Evolutionary conservation across 768 basidiomycete species (phyloP).

Genomic region (Boletus tomentosulus): DNA sequence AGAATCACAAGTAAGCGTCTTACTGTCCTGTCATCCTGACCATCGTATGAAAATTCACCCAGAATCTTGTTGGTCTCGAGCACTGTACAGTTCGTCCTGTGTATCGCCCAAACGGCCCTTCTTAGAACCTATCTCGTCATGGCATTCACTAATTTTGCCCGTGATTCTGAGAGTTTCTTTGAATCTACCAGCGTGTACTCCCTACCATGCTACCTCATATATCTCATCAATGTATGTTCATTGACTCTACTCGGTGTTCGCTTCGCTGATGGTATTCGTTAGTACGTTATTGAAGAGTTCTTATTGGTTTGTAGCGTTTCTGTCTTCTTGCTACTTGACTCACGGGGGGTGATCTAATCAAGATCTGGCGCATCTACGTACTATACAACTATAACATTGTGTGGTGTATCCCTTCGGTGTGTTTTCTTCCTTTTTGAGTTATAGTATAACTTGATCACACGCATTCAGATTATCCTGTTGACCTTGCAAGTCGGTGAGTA

Average conservation of each 20-base stretch:
- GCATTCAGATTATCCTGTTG: conserved; percentile 11
- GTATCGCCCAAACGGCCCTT: conserved; percentile 5
- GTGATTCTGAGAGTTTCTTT: conserved; percentile 2
- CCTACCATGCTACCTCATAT: conserved; percentile 16
- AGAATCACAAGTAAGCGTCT: not conserved
- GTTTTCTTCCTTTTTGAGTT: not conserved
- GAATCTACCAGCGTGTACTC: not conserved
- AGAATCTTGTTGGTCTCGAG: conserved; percentile 7
- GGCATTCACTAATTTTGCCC: not conserved
- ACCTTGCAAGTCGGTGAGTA: conserved; percentile 15
- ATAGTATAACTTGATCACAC: not conserved
- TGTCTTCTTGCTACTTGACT: not conserved
- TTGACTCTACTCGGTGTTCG: not conserved
- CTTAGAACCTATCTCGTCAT: not conserved
- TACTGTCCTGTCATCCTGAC: not conserved
- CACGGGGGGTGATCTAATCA: not conserved
- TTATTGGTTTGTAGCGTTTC: conserved; percentile 13
- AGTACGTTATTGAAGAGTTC: conserved; percentile 16
- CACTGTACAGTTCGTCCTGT: conserved; percentile 6
- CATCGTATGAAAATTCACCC: not conserved
- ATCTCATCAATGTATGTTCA: conserved; percentile 12
- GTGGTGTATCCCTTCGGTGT: conserved; percentile 18
- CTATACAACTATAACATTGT: conserved; percentile 11
- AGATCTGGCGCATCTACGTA: conserved; percentile 25
- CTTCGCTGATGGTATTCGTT: not conserved